These are phyloP conservation scores for Pyrenula massariospora DNA, from an alignment of 495 filamentous ascomycete species.

Conservation along the genomic window DNA sequence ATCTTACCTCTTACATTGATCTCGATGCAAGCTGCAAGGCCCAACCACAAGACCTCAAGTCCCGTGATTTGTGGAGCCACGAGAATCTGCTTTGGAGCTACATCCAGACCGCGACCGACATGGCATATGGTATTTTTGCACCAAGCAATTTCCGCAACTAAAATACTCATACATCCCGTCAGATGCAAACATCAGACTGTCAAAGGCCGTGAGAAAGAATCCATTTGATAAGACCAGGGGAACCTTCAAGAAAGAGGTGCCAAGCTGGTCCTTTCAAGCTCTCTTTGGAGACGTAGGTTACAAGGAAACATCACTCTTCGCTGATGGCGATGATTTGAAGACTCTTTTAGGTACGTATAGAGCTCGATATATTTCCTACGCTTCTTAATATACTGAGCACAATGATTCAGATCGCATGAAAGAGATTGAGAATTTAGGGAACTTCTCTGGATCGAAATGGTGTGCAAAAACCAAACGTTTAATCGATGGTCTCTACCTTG, in stretches of 20 bases:
- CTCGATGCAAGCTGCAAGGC: not conserved
- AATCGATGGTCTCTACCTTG: no score
- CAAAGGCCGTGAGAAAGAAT: not conserved
- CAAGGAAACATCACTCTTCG: no score
- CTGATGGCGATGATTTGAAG: not conserved
- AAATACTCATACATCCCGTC: no score
- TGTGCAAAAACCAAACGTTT: no score
- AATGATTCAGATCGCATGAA: not conserved
- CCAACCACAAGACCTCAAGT: not conserved
- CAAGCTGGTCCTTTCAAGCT: not conserved
- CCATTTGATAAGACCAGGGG: not conserved
- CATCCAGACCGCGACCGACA: not conserved
- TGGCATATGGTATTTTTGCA: not conserved
- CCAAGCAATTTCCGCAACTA: no score
- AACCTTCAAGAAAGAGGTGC: not conserved
- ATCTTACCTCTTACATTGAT: no score
- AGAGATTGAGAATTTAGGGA: not conserved
- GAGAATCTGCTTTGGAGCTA: not conserved
- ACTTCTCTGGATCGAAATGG: not conserved
- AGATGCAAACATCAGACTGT: not conserved
- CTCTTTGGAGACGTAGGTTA: not conserved
- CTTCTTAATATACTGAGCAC: not conserved
- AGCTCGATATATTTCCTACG: not conserved
- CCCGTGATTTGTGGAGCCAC: not conserved
- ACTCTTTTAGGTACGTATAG: not conserved